Base-by-base conservation (phyloP, 1,284 basidiomycete species). In the Neolentinus lepideus region DNA sequence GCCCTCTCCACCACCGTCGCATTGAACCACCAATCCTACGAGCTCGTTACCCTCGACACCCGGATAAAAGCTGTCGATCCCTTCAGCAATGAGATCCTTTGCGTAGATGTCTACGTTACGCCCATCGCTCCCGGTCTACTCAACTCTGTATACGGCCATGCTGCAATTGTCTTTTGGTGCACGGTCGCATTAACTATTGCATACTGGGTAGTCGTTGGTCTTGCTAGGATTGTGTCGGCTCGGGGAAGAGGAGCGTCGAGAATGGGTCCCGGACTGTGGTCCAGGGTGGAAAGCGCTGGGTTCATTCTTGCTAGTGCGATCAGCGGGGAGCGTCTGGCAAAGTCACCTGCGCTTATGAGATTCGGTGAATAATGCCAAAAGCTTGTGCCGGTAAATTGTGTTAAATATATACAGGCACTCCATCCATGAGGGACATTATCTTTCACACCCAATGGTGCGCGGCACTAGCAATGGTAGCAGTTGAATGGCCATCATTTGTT, bases 381-480 rank as follows among this genome's bases (percentile, higher is more conserved):
- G 36, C 50, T 52, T 45, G n/a, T n/a, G n/a, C 43, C 58, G 56
- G 51, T 35, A 55, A 62, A 64, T 58, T 53, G 54, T 53, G 56
- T 47, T 62, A 45, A 54, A 57, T 50, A 26, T 36, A 53, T 52
- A 3, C 59, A 93, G 93, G 90, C 59, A 98, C 96, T 0, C 95
- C 96, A 0, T 93, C 93, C 3, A 77, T 95, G 72, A 81, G 94
- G 59, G 96, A 99, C 69, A 83, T 99, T 57, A 80, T 98, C 53
- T 89, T 92, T 65, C 93, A 96, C 65, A 90, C 94, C 0, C 94
- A 98, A 64, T 98, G 88, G 86, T 90, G 88, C 66, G 80, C 89
- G 25, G 81, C 86, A 51, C 74, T 98, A 22, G 86, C 85, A 25
- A 96, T 97, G 90, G 84, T 98, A 52, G 90, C 93, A 26, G 93